These are phyloP conservation scores for Ascosphaera aggregata DNA, from an alignment of 2,329 filamentous ascomycete species.

Conservation along the genomic window DNA sequence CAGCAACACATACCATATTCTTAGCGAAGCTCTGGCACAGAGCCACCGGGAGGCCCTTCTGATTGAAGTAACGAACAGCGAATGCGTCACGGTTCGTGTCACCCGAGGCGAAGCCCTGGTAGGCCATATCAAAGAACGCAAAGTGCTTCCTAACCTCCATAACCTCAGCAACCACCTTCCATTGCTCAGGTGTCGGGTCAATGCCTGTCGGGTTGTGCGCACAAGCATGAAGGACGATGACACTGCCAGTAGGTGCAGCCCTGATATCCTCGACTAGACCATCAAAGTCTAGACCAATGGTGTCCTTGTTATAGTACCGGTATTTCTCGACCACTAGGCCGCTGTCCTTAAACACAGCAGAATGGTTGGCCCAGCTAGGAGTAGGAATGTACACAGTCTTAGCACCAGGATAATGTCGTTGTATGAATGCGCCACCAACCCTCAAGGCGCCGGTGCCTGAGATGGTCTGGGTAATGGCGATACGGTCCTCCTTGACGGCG, in stretches of 20 bases:
- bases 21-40: slow-evolving; percentile 93
- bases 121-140: slow-evolving; percentile 98
- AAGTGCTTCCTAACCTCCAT: slow-evolving; percentile 76
- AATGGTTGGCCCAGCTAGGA: slow-evolving; percentile 97
- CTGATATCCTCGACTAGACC: slow-evolving; percentile 82
- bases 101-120: slow-evolving; percentile 92
- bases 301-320: slow-evolving; percentile 98
- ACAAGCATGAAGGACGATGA: slow-evolving; percentile 88
- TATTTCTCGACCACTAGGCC: slow-evolving; percentile 85
- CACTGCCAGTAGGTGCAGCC: slow-evolving; percentile 61
- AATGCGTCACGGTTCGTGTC: slow-evolving; percentile 85
- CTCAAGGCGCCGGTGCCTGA: slow-evolving; percentile 91
- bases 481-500: slow-evolving; percentile 47
- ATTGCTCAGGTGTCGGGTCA: slow-evolving; percentile 79
- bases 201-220: slow-evolving; percentile 96
- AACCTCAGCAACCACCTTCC: slow-evolving; percentile 68
- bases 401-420: slow-evolving; percentile 69
- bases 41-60: slow-evolving; percentile 70
- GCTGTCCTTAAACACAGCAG: slow-evolving; percentile 82
- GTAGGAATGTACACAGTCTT: slow-evolving; percentile 96
- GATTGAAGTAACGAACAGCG: slow-evolving; percentile 77
- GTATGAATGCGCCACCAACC: slow-evolving; percentile 81
- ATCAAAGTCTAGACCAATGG: slow-evolving; percentile 92
- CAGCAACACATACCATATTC: slow-evolving; percentile 70
- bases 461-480: slow-evolving; percentile 93